Base-by-base conservation (phyloP, 129 eudicot species). In the Tagetes patula region DNA sequence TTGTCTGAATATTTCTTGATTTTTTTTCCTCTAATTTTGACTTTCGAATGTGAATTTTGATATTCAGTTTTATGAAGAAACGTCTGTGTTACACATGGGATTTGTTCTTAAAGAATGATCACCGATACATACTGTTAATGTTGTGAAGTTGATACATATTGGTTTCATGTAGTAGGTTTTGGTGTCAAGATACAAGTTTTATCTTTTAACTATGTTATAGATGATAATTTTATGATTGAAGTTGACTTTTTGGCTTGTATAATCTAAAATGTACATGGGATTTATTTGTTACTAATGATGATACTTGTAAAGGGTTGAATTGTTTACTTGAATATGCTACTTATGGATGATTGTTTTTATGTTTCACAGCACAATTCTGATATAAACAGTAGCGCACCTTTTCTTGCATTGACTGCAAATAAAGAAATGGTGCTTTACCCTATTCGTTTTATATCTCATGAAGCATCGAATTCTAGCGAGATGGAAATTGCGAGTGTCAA, bases 371-470 rank as follows among this genome's bases (percentile, higher is more conserved):
- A 74, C 45, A 81, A 70, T 74, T 77, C 89, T 34, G 86, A 87
- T 65, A 70, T 54, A 42, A 47, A 75, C 52, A 76, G 74, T 64
- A 41, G 40, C 14, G 67, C 63, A 63, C 95, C 96, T 14, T 90
- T 90, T 72, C 87, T 90, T 66, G 77, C 65, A 38, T 70, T 87
- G 83, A 72, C 81, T 52, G 86, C 74, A 65, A 78, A 74, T 37
- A 87, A 77, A 76, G 85, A 78, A 76, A 41, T 87, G 69, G 37
- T 68, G 79, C 89, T 87, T 82, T 85, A 84, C 73, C 89, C 91
- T 13, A 60, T 85, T 56, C 72, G 5, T 64, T 80, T 46, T 33
- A 65, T 79, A 41, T 87, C 79, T 77, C 59, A 81, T 70, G 89
- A 77, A 71, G 84, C 87, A 46, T 66, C 87, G 37, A 41, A 39